Percentiles rank a stretch among this genome's conserved stretches.
Evolutionary conservation across 495 filamentous ascomycete genomes (phyloP).

Genomic region (Talaromyces stipitatus): DNA sequence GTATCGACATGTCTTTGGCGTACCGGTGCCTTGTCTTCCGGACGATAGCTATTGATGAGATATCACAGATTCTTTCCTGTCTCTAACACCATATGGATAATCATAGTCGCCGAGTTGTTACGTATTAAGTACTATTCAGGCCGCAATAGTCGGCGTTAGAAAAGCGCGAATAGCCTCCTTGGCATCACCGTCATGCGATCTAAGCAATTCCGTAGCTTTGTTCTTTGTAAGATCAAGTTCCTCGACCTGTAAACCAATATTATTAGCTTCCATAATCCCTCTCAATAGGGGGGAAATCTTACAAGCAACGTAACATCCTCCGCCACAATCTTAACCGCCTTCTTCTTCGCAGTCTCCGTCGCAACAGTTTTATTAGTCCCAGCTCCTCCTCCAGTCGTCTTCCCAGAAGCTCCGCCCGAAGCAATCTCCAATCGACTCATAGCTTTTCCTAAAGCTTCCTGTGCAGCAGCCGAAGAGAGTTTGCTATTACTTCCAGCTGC

Average conservation of each 20-base stretch:
- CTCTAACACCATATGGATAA: not conserved
- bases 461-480: slow-evolving; percentile 50
- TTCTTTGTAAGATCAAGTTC: slow-evolving; percentile 69
- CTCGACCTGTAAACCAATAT: slow-evolving; percentile 50
- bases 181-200: slow-evolving; percentile 69
- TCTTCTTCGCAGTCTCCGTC: slow-evolving; percentile 34
- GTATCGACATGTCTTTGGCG: not conserved
- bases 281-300: slow-evolving; percentile 13
- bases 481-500: slow-evolving; percentile 33
- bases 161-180: slow-evolving; percentile 62
- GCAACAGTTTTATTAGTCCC: slow-evolving; percentile 18
- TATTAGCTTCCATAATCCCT: not conserved
- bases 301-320: slow-evolving; percentile 62
- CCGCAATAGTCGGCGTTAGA: slow-evolving; percentile 32
- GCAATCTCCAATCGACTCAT: slow-evolving; percentile 61
- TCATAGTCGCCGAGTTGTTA: not conserved
- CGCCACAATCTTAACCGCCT: slow-evolving; percentile 55
- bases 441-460: slow-evolving; percentile 76
- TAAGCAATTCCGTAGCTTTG: slow-evolving; percentile 80
- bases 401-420: slow-evolving; percentile 21
- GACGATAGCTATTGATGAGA: too few relatives aligned
- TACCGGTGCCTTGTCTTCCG: too few relatives aligned
- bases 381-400: slow-evolving; percentile 16
- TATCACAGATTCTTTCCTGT: too few relatives aligned
- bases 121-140: not conserved